These are phyloP conservation scores for Pyrus hybrid DNA, from an alignment of 331 rosid species.

Conservation along the genomic window DNA sequence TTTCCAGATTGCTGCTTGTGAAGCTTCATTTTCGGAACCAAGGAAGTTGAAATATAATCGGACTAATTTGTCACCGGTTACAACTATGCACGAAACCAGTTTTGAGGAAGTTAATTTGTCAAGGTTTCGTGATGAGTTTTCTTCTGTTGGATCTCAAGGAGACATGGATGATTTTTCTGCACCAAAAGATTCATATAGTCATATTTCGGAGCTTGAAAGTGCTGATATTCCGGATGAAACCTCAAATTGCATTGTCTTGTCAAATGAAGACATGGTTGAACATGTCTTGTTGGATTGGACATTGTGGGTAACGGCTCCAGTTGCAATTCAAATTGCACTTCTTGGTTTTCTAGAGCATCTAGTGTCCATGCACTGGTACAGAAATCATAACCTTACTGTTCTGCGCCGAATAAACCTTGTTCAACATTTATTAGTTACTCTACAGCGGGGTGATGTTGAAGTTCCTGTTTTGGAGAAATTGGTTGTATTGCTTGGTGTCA, in stretches of 20 bases:
- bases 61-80: constrained; percentile 45
- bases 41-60: constrained; percentile 56
- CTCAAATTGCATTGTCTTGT: constrained; percentile 94
- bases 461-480: constrained; percentile 92
- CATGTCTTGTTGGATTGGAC: constrained; percentile 99
- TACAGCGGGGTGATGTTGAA: constrained; percentile 99
- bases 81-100: constrained; percentile 53
- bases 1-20: constrained; percentile 97
- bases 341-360: constrained; percentile 94
- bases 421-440: constrained; percentile 91
- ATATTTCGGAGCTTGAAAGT: constrained; percentile 88
- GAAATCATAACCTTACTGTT: constrained; percentile 90
- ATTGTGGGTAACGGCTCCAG: constrained; percentile 85
- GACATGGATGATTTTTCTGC: constrained; percentile 87
- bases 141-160: constrained; percentile 89
- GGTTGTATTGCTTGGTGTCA: constrained; percentile 96
- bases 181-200: constrained; percentile 86
- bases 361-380: constrained; percentile 99
- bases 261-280: constrained; percentile 99
- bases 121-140: constrained; percentile 76
- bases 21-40: constrained; percentile 98
- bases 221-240: constrained; percentile 71
- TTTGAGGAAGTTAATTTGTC: constrained; percentile 70
- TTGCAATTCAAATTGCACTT: constrained; percentile 85
- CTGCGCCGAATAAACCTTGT: constrained; percentile 92